Percentiles rank a stretch among this genome's conserved stretches.
Conservation (phyloP, 345 rosid genomes). For the Anacardium occidentale region DNA sequence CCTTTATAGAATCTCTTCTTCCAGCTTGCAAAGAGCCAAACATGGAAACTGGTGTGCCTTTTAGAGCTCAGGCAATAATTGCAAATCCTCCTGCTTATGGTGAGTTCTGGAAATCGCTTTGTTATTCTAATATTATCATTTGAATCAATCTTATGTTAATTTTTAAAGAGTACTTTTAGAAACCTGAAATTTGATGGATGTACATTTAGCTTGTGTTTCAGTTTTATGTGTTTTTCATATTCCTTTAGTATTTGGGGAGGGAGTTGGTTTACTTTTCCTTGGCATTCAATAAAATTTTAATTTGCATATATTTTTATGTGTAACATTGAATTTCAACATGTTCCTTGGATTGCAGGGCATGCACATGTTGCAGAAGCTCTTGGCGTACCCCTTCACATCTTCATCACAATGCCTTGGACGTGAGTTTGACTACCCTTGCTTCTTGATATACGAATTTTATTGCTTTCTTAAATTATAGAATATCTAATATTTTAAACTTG, state of each 20-base stretch:
- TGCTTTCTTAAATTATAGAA: constrained; percentile 8
- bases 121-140: background rate
- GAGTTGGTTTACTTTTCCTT: background rate
- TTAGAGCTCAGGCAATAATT: constrained; percentile 84
- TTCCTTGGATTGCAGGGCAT: constrained; percentile 63
- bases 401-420: constrained; percentile 99
- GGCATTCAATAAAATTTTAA: background rate
- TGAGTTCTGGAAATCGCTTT: constrained; percentile 25
- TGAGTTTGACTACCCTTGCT: constrained; percentile 45
- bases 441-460: constrained; percentile 1
- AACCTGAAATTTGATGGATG: too few relatives aligned
- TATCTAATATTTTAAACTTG: background rate
- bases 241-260: background rate
- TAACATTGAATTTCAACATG: constrained; percentile 14
- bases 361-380: constrained; percentile 98
- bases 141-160: background rate
- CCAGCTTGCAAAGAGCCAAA: constrained; percentile 94
- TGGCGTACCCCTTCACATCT: constrained; percentile 92
- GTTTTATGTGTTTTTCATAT: background rate
- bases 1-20: constrained; percentile 92
- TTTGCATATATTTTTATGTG: background rate
- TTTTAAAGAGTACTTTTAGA: constrained; percentile 3
- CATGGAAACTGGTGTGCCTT: too few relatives aligned
- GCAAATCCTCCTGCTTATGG: constrained; percentile 99
- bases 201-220: background rate